Base-by-base conservation (phyloP, 140 eudicot genomes). In the Erigeron philadelphicus region DNA sequence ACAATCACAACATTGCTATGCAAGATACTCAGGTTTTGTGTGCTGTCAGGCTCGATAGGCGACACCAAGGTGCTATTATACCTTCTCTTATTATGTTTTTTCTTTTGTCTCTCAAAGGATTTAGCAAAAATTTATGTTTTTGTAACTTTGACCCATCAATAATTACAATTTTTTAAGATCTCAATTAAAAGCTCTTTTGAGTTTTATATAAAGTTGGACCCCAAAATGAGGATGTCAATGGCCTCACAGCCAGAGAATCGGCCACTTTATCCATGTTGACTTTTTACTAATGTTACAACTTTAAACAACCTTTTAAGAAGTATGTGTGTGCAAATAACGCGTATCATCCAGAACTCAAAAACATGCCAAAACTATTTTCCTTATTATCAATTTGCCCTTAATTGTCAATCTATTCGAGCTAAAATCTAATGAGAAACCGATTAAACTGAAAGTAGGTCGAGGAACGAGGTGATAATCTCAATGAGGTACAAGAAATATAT, bases 381-480 rank as follows among this genome's bases (percentile, higher is more conserved):
- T 21, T 21, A 0, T 21, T 21, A 21, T 21, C 25, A 21, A 21
- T 21, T 21, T 21, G 25, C 25, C 25, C 25, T 21, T 21, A 21
- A 21, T 21, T 21, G 25, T 21, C 25, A 21, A 21, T 21, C 88
- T 2, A 84, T 83, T 15, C 84, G 88, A 80, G 80, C 84, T 23
- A 84, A 84, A 7, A 80, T 83, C 45, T 57, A 50, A 83, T 41
- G 88, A 76, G 23, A 83, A 83, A 16, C 88, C 88, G 7, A n/a
- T 83, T 15, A 84, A 83, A 73, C 82, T 83, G 3, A 83, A 77
- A 25, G 84, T 80, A 80, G 85, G 88, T n/a, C 80, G 58, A 85
- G 88, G 15, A 79, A 84, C 8, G 79, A 74, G 31, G 76, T 77
- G 55, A 84, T 69, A 46, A 84, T 84, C 64, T 84, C 88, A 7